These are phyloP conservation scores for Diaporthe citrichinensis DNA, from an alignment of 2,329 filamentous ascomycete genomes.

Conservation along the genomic window DNA sequence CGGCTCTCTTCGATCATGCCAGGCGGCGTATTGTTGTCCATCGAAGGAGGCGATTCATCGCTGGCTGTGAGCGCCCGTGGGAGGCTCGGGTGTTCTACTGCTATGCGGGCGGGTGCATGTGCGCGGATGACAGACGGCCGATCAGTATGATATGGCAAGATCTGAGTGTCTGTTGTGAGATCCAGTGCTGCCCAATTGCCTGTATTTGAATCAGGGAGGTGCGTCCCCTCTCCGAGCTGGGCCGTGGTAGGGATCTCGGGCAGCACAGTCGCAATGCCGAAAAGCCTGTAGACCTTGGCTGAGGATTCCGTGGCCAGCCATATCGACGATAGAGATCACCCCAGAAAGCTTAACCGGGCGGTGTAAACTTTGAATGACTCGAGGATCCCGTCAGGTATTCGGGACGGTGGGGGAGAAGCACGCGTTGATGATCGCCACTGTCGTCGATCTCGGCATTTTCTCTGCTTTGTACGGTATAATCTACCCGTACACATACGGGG, in stretches of 20 bases:
- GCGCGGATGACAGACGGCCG: too few relatives aligned
- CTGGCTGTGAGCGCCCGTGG: not conserved
- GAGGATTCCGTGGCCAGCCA: not conserved
- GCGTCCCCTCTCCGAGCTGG: too few relatives aligned
- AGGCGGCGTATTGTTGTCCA: not conserved
- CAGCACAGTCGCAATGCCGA: not conserved
- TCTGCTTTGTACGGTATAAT: not conserved
- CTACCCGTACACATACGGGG: too few relatives aligned
- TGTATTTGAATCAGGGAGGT: too few relatives aligned
- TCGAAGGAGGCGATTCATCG: not conserved
- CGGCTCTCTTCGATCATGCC: conserved; percentile 15
- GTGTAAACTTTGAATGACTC: conserved; percentile 28
- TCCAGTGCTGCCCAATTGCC: too few relatives aligned
- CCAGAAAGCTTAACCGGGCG: conserved; percentile 4
- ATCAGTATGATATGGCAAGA: too few relatives aligned
- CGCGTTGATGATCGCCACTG: not conserved
- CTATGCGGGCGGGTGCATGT: not conserved
- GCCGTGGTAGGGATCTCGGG: too few relatives aligned
- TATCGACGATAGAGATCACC: not conserved
- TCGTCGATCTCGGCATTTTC: not conserved
- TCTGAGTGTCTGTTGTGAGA: too few relatives aligned
- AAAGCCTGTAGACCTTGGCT: not conserved
- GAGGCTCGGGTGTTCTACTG: not conserved
- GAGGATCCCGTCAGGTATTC: not conserved
- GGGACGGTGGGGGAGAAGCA: not conserved